Conservation (phyloP, 2,329 filamentous ascomycete genomes). For the Arthrobotrys entomopaga region DNA sequence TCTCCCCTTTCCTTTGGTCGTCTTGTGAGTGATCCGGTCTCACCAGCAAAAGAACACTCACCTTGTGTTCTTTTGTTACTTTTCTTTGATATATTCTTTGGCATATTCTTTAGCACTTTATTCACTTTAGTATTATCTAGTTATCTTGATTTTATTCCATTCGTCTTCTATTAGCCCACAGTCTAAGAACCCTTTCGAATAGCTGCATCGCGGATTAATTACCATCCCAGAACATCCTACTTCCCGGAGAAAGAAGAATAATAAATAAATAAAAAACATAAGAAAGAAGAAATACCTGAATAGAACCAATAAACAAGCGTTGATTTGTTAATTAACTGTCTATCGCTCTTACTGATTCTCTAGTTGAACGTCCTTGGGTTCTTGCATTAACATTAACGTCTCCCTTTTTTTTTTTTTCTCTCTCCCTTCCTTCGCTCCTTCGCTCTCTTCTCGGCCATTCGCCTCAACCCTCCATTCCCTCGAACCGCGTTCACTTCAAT, state of each 20-base stretch:
- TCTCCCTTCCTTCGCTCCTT: too few species aligned
- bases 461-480: conserved; percentile 4
- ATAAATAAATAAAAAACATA: too few species aligned
- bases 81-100: background rate
- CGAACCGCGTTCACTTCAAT: too few species aligned
- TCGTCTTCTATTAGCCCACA: background rate
- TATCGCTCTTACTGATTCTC: background rate
- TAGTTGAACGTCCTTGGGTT: background rate
- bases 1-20: conserved; percentile 11
- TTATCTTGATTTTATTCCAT: conserved; percentile 23
- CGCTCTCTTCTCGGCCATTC: too few species aligned
- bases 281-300: too few species aligned
- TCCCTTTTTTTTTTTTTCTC: conserved; percentile 14
- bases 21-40: conserved; percentile 13
- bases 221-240: too few species aligned
- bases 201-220: too few species aligned
- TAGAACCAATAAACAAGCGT: too few species aligned
- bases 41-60: background rate
- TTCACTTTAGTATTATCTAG: background rate
- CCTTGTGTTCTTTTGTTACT: conserved; percentile 11
- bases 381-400: background rate
- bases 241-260: too few species aligned
- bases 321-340: too few species aligned
- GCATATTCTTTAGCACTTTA: too few species aligned
- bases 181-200: too few species aligned